A percentile compares a stretch with the other conserved stretches of the same genome.
Evolutionary conservation across 768 basidiomycete species (phyloP).

Genomic region (Cyclocybe aegerita): DNA sequence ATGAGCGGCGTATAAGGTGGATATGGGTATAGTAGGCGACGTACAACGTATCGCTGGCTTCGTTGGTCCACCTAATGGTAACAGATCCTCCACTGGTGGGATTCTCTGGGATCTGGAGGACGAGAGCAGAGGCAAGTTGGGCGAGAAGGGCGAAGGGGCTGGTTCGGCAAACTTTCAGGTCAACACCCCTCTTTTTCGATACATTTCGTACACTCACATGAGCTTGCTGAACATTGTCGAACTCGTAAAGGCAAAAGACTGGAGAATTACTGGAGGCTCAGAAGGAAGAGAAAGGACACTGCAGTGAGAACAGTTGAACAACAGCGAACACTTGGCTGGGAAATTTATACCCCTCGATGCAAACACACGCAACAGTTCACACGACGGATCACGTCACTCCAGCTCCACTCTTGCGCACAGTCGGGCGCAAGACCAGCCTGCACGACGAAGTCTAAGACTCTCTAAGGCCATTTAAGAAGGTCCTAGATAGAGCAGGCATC

Average conservation of each 20-base stretch:
- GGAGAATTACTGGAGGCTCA: constrained; percentile 22
- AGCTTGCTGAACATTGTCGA: constrained; percentile 51
- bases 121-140: constrained; percentile 49
- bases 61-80: constrained; percentile 48
- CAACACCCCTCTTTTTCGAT: too few species aligned
- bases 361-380: constrained; percentile 26
- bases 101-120: constrained; percentile 34
- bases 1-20: not conserved
- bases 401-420: not conserved
- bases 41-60: constrained; percentile 36
- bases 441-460: too few species aligned
- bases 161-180: not conserved
- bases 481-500: too few species aligned
- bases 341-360: constrained; percentile 24
- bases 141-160: constrained; percentile 45
- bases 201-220: constrained; percentile 25
- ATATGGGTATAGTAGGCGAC: not conserved
- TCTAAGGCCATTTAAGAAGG: too few species aligned
- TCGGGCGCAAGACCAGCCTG: too few species aligned
- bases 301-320: constrained; percentile 1
- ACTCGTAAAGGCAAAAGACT: constrained; percentile 21
- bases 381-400: constrained; percentile 16
- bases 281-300: constrained; percentile 10
- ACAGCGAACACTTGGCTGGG: not conserved
- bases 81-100: constrained; percentile 29